Percentiles rank a stretch among this genome's conserved stretches.
phyloP scores from a whole-genome alignment of 169 alveolate species.

The Amoebophrya sp. region DNA sequence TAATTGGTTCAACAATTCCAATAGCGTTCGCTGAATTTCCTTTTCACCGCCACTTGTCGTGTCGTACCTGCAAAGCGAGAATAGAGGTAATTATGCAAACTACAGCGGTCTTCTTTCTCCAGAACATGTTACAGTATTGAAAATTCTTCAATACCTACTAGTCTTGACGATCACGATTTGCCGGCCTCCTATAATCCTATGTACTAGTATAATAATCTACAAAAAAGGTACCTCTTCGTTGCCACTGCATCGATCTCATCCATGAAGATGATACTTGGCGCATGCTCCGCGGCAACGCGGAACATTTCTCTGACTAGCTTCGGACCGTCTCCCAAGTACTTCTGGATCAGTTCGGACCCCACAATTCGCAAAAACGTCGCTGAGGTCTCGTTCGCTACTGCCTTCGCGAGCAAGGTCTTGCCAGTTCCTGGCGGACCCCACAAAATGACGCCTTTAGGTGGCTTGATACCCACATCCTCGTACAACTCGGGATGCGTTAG shows the following conservation, averaged over 20 bases:
- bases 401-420: slow-evolving; percentile 86
- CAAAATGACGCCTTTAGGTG: slow-evolving; percentile 77
- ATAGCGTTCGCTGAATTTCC: slow-evolving; percentile 96
- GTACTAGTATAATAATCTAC: too few relatives aligned
- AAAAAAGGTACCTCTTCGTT: slow-evolving; percentile 70
- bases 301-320: slow-evolving; percentile 98
- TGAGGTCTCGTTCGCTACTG: slow-evolving; percentile 95
- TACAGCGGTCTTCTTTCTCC: too few relatives aligned
- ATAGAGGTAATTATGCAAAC: background rate
- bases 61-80: slow-evolving; percentile 64
- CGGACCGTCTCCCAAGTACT: slow-evolving; percentile 96
- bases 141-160: too few relatives aligned
- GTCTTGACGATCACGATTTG: too few relatives aligned
- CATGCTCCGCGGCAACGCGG: slow-evolving; percentile 93
- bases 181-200: too few relatives aligned
- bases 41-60: slow-evolving; percentile 97
- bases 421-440: slow-evolving; percentile 93
- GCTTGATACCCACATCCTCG: slow-evolving; percentile 97
- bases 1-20: slow-evolving; percentile 94
- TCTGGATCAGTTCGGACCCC: slow-evolving; percentile 97
- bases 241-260: slow-evolving; percentile 99
- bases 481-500: slow-evolving; percentile 97
- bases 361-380: slow-evolving; percentile 98
- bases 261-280: slow-evolving; percentile 98
- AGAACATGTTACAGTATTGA: too few relatives aligned